Conservation (phyloP, 352 stramenopile genomes). For the Phytophthora cryptogea region DNA sequence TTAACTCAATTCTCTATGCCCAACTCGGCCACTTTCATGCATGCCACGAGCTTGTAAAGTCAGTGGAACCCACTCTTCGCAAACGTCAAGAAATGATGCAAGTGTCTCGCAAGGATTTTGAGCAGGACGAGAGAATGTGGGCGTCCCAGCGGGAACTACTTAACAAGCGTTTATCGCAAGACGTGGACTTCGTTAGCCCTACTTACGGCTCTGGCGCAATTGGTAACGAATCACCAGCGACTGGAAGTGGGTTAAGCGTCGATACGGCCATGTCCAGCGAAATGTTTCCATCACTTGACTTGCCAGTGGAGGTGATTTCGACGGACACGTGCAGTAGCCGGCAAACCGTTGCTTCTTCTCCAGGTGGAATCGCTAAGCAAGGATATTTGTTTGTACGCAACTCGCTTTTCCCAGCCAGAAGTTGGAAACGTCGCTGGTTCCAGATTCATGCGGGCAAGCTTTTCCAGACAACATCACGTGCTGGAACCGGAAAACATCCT, state of each 20-base stretch:
- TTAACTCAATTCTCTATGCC: constrained; percentile 84
- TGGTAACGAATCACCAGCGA: constrained; percentile 21
- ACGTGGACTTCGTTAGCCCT: constrained; percentile 44
- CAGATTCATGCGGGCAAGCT: constrained; percentile 88
- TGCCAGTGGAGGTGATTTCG: constrained; percentile 83
- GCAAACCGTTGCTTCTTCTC: constrained; percentile 31
- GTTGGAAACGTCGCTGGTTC: constrained; percentile 88
- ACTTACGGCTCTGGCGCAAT: constrained; percentile 2
- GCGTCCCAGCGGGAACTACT: constrained; percentile 64
- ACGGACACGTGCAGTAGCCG: constrained; percentile 65
- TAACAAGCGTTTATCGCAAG: constrained; percentile 54
- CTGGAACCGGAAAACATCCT: constrained; percentile 58
- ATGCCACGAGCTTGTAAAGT: constrained; percentile 82
- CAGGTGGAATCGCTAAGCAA: constrained; percentile 64
- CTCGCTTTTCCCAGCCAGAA: constrained; percentile 78
- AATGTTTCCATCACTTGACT: constrained; percentile 49
- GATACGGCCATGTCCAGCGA: constrained; percentile 27
- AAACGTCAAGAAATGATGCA: constrained; percentile 77
- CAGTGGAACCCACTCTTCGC: constrained; percentile 66
- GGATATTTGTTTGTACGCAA: constrained; percentile 88
- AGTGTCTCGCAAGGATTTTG: constrained; percentile 63
- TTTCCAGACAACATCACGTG: constrained; percentile 61
- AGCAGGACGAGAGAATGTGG: constrained; percentile 82
- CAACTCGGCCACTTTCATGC: constrained; percentile 83
- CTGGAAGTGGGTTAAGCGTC: constrained; percentile 13